Conservation (phyloP, 2,329 filamentous ascomycete genomes). For the Alternaria dauci region DNA sequence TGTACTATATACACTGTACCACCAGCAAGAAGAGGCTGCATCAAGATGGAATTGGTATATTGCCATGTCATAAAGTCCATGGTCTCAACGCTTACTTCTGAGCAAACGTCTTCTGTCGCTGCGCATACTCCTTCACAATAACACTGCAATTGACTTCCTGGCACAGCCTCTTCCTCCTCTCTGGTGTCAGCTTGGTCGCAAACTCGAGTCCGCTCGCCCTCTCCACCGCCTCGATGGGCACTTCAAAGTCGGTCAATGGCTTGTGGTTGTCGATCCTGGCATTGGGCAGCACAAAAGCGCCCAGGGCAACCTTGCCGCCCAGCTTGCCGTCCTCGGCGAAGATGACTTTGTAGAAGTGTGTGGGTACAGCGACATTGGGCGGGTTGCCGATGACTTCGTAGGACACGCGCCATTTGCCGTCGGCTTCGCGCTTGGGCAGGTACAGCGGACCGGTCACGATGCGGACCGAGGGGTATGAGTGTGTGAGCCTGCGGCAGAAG, state of each 20-base stretch:
- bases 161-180: constrained; percentile 81
- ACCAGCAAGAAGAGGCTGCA: constrained; percentile 17
- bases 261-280: constrained; percentile 87
- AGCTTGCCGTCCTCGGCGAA: constrained; percentile 83
- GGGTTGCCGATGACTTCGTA: constrained; percentile 97
- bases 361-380: constrained; percentile 93
- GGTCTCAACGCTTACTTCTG: constrained; percentile 30
- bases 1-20: constrained; percentile 41
- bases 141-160: constrained; percentile 85
- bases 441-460: constrained; percentile 95
- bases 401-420: constrained; percentile 93
- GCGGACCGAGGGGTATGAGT: constrained; percentile 82
- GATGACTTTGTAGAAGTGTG: constrained; percentile 99
- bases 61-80: background rate
- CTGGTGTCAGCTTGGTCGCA: constrained; percentile 76
- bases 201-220: constrained; percentile 92
- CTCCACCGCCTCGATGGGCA: constrained; percentile 91
- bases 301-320: constrained; percentile 77
- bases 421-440: constrained; percentile 83
- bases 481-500: constrained; percentile 86
- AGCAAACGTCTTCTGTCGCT: constrained; percentile 61
- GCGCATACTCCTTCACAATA: constrained; percentile 80
- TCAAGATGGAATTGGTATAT: constrained; percentile 9
- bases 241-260: constrained; percentile 90
- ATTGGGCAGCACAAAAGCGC: constrained; percentile 95